A percentile compares a stretch with the other conserved stretches of the same genome.
phyloP scores from a whole-genome alignment of 177 flowering plant genomes.

The Vitis hybrid region DNA sequence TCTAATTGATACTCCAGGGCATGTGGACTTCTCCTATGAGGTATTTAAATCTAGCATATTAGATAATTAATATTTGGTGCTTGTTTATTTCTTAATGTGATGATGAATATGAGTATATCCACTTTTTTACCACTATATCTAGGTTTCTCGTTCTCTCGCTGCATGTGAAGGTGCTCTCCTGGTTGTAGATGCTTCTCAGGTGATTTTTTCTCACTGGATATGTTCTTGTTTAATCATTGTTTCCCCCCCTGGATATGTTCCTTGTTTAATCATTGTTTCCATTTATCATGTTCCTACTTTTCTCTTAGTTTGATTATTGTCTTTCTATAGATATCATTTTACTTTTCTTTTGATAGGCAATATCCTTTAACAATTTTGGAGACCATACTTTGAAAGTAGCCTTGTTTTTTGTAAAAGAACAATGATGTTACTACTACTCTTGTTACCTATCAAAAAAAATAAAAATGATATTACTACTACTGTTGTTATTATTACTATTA shows the following conservation, averaged over 20 bases:
- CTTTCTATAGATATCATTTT: too few relatives aligned
- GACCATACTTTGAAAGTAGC: background rate
- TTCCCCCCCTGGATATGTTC: background rate
- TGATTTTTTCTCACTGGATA: slow-evolving; percentile 17
- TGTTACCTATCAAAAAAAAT: too few relatives aligned
- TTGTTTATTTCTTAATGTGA: background rate
- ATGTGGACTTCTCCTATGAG: slow-evolving; percentile 99
- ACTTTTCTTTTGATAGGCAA: too few relatives aligned
- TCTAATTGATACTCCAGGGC: slow-evolving; percentile 97
- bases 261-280: background rate
- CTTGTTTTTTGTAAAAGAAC: background rate
- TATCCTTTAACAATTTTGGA: too few relatives aligned
- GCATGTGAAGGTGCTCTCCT: slow-evolving; percentile 99
- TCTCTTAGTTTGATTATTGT: too few relatives aligned
- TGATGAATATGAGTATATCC: background rate
- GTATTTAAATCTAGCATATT: slow-evolving; percentile 29
- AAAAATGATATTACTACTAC: too few relatives aligned
- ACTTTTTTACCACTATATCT: background rate
- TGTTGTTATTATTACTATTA: background rate
- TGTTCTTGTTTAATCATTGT: background rate
- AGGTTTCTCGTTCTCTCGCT: slow-evolving; percentile 99
- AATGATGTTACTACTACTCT: background rate
- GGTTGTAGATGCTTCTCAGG: slow-evolving; percentile 99
- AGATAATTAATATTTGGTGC: background rate
- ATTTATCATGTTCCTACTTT: background rate